Percentiles rank a stretch among this genome's conserved stretches.
Conservation (phyloP, 345 rosid species). For the Bruguiera parviflora region DNA sequence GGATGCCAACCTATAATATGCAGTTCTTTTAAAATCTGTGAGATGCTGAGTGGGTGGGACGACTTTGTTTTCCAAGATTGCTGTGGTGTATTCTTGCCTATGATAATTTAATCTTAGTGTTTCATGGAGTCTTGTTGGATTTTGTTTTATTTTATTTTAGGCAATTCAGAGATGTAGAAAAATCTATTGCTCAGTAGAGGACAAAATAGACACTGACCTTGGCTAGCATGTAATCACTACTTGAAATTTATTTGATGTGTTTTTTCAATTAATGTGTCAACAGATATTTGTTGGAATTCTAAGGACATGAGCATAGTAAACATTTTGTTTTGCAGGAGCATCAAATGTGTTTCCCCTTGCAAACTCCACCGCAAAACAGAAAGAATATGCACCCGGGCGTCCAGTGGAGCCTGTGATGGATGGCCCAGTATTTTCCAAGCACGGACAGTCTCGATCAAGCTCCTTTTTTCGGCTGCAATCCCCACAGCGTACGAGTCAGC, state of each 20-base stretch:
- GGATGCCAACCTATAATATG: not conserved
- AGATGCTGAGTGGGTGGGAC: too few species aligned
- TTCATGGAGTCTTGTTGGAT: too few species aligned
- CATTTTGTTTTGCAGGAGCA: constrained; percentile 16
- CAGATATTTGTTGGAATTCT: too few species aligned
- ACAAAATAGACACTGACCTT: too few species aligned
- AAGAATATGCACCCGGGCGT: constrained; percentile 3
- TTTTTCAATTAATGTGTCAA: too few species aligned
- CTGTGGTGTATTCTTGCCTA: not conserved
- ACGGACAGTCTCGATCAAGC: constrained; percentile 17
- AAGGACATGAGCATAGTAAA: too few species aligned
- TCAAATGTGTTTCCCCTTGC: constrained; percentile 10
- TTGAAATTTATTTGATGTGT: too few species aligned
- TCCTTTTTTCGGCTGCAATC: constrained; percentile 14
- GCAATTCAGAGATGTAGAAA: not conserved
- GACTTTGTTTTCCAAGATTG: not conserved
- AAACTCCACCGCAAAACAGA: constrained; percentile 1
- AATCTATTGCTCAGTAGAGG: not conserved
- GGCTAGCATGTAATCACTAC: too few species aligned
- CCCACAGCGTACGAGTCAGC: constrained; percentile 17
- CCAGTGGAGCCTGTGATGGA: constrained; percentile 1
- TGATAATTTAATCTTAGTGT: too few species aligned
- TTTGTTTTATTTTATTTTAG: not conserved
- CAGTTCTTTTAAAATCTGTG: too few species aligned
- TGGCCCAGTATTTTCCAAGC: constrained; percentile 17